A percentile compares a stretch with the other conserved stretches of the same genome.
phyloP scores from a whole-genome alignment of 257 asterid genomes.

The Fraxinus pennsylvanica region DNA sequence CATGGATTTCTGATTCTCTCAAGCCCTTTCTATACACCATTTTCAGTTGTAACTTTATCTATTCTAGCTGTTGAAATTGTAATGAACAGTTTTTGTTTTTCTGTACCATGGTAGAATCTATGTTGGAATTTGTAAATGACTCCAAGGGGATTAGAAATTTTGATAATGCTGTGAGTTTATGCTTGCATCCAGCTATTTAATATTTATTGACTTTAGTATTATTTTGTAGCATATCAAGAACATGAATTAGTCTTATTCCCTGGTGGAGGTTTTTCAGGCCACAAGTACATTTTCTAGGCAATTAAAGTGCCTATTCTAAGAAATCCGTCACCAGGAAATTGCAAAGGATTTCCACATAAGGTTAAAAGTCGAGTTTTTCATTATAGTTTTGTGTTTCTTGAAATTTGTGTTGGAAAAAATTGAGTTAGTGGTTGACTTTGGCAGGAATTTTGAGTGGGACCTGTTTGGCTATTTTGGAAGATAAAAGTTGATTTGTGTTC shows the following conservation, averaged over 20 bases:
- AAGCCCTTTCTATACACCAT: constrained; percentile 20
- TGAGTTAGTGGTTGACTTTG: too few relatives aligned
- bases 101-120: constrained; percentile 33
- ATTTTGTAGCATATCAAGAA: background rate
- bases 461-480: too few relatives aligned
- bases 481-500: too few relatives aligned
- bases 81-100: constrained; percentile 12
- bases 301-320: constrained; percentile 31
- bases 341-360: constrained; percentile 39
- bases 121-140: constrained; percentile 42
- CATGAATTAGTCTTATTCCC: constrained; percentile 33
- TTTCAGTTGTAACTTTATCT: constrained; percentile 26
- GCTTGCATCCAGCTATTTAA: background rate
- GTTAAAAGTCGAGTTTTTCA: constrained; percentile 44
- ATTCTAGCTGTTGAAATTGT: constrained; percentile 18
- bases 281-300: constrained; percentile 42
- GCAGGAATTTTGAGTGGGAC: too few relatives aligned
- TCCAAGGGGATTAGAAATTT: constrained; percentile 20
- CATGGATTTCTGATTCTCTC: constrained; percentile 6
- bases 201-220: background rate
- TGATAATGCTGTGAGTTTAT: background rate
- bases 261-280: constrained; percentile 32
- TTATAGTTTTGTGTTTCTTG: constrained; percentile 43
- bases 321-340: constrained; percentile 35
- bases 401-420: constrained; percentile 10